Conservation (phyloP, 179 eudicot species). For the Silene vulgaris region DNA sequence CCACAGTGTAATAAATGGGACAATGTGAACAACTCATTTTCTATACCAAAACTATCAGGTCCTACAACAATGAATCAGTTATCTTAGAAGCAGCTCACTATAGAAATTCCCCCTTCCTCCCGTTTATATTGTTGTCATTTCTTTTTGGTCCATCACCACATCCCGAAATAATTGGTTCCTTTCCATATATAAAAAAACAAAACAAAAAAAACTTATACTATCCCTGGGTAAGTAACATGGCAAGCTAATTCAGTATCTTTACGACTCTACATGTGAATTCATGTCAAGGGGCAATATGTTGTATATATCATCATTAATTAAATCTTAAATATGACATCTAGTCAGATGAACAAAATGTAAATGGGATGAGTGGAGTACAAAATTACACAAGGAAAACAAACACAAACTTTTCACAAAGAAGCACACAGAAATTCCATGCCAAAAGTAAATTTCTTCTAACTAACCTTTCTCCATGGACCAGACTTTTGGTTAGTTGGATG, state of each 20-base stretch:
- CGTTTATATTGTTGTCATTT: not conserved
- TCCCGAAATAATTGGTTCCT: not conserved
- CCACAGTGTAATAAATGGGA: not conserved
- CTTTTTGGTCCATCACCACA: not conserved
- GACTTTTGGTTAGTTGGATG: slow-evolving; percentile 48
- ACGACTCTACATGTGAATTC: too few species aligned
- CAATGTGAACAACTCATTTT: not conserved
- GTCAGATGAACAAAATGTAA: not conserved
- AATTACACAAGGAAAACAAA: not conserved
- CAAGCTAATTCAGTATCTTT: too few species aligned
- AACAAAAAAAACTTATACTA: too few species aligned
- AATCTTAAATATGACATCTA: not conserved
- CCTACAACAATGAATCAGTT: slow-evolving; percentile 1
- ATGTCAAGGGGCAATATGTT: too few species aligned
- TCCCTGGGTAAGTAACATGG: not conserved
- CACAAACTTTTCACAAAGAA: not conserved
- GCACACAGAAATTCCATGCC: not conserved
- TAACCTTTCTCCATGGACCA: slow-evolving; percentile 97
- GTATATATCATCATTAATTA: not conserved
- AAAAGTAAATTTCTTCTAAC: slow-evolving; percentile 3
- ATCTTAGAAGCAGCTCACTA: not conserved
- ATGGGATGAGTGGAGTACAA: not conserved
- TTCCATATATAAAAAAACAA: not conserved
- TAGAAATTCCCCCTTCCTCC: not conserved
- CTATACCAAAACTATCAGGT: not conserved